Base-by-base conservation (phyloP, 768 basidiomycete genomes). In the Mycena rebaudengoi region DNA sequence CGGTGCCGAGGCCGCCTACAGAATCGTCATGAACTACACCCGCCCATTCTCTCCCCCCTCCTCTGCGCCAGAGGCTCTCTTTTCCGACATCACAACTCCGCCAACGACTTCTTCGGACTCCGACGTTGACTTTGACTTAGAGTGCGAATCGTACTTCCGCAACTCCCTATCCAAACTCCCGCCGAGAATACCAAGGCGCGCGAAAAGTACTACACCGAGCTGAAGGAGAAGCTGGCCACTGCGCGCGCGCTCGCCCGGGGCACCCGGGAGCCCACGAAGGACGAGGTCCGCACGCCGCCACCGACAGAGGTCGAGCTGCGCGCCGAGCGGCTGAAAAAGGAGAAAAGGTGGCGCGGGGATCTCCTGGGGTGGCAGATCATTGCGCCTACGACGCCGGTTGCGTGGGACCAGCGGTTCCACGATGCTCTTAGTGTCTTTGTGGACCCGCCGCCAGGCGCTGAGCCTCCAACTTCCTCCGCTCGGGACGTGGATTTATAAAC, bases 301-400 rank as follows among this genome's bases (percentile, higher is more conserved):
- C 88, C 88, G 28, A 95, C 91, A 1, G 95, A 98, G 77, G 90
- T 93, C 21, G 94, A 98, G 73, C 81, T 99, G 59, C 87, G 91
- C 44, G 90, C 90, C 37, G 95, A 98, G 78, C 82, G 97, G 68
- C 75, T 95, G 75, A 91, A 91, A 77, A 97, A 96, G 78, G 97
- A 99, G 79, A 75, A 88, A 68, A 82, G 88, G 69, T 99, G 97
- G 97, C 85, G 87, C 44, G 83, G 85, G 21, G 92, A 96, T 69
- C 78, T 91, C 56, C 83, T 83, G 51, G 96, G 93, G 3, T 98
- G 92, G 91, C 82, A 85, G 39, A 86, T 95, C 56, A 81, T 96
- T 56, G 83, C 87, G 57, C 88, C 89, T 4, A 85, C 87, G 2
- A 77, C 77, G 53, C 78, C 79, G 16, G 88, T 92, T 13, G 82